These are phyloP conservation scores for Phytopythium helicoides DNA, from an alignment of 352 stramenopile genomes.

Conservation along the genomic window DNA sequence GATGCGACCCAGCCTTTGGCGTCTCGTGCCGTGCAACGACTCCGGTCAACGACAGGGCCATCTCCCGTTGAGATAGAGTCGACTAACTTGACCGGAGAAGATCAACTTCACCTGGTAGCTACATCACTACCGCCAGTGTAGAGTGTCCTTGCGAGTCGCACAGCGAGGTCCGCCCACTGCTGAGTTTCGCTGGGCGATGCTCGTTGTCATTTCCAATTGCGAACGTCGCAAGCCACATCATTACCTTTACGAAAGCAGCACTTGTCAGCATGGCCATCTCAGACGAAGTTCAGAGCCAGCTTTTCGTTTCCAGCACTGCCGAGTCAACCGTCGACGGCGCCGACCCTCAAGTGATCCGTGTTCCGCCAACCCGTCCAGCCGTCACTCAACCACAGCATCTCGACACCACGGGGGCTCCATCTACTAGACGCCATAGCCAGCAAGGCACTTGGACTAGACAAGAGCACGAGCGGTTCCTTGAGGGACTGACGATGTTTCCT, in stretches of 20 bases:
- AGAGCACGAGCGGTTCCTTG: slow-evolving; percentile 50
- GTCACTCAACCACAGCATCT: slow-evolving; percentile 6
- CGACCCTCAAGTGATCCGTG: slow-evolving; percentile 18
- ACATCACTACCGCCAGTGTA: too few species aligned
- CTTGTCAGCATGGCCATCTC: slow-evolving; percentile 21
- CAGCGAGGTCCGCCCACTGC: neutral
- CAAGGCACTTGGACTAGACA: slow-evolving; percentile 33
- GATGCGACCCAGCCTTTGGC: neutral
- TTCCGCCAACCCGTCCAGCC: slow-evolving; percentile 22
- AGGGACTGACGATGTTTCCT: slow-evolving; percentile 49
- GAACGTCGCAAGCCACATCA: neutral
- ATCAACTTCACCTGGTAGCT: neutral
- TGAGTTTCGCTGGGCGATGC: neutral
- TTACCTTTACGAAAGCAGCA: neutral
- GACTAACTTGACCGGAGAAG: neutral
- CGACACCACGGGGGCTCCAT: slow-evolving; percentile 5
- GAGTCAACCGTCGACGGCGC: neutral
- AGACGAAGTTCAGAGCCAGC: slow-evolving; percentile 26
- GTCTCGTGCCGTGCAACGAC: too few species aligned
- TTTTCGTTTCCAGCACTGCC: slow-evolving; percentile 14
- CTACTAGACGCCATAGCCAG: neutral
- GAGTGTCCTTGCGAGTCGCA: neutral
- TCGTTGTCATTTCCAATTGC: neutral
- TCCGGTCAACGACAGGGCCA: too few species aligned
- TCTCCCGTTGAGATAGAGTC: neutral